Base-by-base conservation (phyloP, 192 early-diverging fungal genomes). In the Entomortierella beljakovae region DNA sequence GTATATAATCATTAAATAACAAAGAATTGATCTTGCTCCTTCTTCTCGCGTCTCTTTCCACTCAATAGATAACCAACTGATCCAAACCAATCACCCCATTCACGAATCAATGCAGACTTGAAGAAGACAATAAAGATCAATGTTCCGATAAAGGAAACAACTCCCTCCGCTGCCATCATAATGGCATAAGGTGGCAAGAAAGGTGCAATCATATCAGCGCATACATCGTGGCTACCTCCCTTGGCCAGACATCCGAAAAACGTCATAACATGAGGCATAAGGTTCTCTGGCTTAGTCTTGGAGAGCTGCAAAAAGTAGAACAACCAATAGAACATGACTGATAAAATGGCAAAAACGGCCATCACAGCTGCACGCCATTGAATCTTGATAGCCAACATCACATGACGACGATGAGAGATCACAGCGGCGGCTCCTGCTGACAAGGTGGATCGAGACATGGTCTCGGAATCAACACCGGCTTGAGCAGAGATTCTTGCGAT, bases 341-440 rank as follows among this genome's bases (percentile, higher is more conserved):
- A 68, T 15, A 70, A 32, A 18, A 86, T 58, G 2, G 83, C 57
- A 51, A 64, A 64, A 26, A 86, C 13, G 0, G 84, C 84, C 35
- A 88, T 64, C 55, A 88, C 49, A 25, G 85, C 71, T 9, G 84
- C 86, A 23, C 86, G 83, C 86, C 86, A 88, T 50, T 88, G 86
- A 22, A 88, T 88, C 40, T 64, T 61, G 48, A 88, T 77, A 13
- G 84, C 84, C 53, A 73, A 76, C 53, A 88, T 68, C 5, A 88
- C 81, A 58, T 84, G 86, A 28, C 79, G 82, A 48, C 80, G 75
- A 23, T 80, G 81, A 20, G 81, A 62, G 42, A 70, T 65, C 22
- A 76, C 53, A 3, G 68, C 62, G 2, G 73, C 64, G 0, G 65
- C 59, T 40, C 72, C 70, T 22, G 63, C 67, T 15, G 61, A 76